Evolutionary conservation across 768 basidiomycete genomes (phyloP).

Genomic region (Leccinum fibrillosum): DNA sequence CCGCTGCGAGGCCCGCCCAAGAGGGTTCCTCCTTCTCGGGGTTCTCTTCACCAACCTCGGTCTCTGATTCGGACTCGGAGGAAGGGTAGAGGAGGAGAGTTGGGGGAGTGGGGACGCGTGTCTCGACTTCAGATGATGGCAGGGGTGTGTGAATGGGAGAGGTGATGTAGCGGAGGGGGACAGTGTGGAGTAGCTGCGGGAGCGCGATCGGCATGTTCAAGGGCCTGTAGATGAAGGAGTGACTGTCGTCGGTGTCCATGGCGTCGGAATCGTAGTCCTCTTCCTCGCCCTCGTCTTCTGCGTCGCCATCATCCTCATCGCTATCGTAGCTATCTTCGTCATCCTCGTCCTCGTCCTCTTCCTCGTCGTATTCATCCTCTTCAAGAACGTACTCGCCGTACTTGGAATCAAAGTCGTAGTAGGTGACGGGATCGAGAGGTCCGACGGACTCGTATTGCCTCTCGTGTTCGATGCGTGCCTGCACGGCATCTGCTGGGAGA

Average conservation of each 20-base stretch:
- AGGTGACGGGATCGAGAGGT: not conserved
- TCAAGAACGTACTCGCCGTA: not conserved
- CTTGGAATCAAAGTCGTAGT: not conserved
- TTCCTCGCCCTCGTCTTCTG: not conserved
- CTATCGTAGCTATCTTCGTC: not conserved
- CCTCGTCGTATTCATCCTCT: not conserved
- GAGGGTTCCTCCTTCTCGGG: not conserved
- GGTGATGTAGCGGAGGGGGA: not conserved
- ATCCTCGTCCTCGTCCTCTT: too few relatives aligned
- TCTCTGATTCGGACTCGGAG: not conserved
- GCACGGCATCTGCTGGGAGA: not conserved
- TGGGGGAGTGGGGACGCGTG: not conserved
- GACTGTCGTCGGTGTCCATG: not conserved
- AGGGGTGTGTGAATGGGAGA: not conserved
- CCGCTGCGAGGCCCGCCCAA: constrained; percentile 1
- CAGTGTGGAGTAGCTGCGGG: not conserved
- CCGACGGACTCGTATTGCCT: not conserved
- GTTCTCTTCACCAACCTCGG: not conserved
- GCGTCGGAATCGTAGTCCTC: not conserved
- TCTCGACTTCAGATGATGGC: not conserved
- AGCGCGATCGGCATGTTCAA: constrained; percentile 1
- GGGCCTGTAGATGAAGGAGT: not conserved
- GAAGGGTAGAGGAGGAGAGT: not conserved
- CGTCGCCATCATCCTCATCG: not conserved
- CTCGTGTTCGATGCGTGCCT: not conserved